phyloP scores from a whole-genome alignment of 352 stramenopile species.

The Blastocystis sp. region DNA sequence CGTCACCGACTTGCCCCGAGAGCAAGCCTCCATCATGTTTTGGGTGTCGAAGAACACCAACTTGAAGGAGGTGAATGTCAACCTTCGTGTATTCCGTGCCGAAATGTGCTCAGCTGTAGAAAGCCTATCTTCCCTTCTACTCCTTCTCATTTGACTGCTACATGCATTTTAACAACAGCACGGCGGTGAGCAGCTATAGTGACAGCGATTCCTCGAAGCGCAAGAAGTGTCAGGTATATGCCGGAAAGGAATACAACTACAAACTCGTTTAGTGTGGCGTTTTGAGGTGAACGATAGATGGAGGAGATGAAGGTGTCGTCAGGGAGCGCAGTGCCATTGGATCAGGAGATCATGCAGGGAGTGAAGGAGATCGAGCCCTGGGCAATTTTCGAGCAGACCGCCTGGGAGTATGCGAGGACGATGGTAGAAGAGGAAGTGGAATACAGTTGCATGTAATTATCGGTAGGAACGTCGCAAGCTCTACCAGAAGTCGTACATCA shows the following conservation, averaged over 20 bases:
- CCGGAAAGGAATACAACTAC: conserved; percentile 54
- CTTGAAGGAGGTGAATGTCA: conserved; percentile 42
- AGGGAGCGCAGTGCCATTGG: not conserved
- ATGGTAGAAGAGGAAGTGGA: conserved; percentile 14
- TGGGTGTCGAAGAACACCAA: conserved; percentile 44
- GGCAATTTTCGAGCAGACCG: conserved; percentile 47
- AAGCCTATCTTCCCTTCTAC: conserved; percentile 46
- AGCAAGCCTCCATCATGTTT: conserved; percentile 46
- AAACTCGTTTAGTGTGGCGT: not conserved
- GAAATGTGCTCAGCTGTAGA: not conserved
- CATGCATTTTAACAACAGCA: conserved; percentile 23
- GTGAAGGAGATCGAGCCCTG: conserved; percentile 49
- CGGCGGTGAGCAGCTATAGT: conserved; percentile 7
- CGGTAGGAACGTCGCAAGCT: conserved; percentile 23
- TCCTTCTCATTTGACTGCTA: conserved; percentile 48
- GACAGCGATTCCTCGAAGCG: conserved; percentile 6
- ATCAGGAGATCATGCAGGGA: not conserved
- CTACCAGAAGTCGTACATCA: conserved; percentile 10
- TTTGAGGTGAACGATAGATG: not conserved
- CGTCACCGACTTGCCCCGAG: not conserved
- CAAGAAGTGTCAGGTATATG: conserved; percentile 53
- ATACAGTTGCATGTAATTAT: not conserved
- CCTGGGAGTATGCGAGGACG: conserved; percentile 12
- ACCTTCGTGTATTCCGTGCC: not conserved
- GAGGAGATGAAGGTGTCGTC: conserved; percentile 32